phyloP scores from a whole-genome alignment of 495 filamentous ascomycete species.

The Gamarada debralockiae region DNA sequence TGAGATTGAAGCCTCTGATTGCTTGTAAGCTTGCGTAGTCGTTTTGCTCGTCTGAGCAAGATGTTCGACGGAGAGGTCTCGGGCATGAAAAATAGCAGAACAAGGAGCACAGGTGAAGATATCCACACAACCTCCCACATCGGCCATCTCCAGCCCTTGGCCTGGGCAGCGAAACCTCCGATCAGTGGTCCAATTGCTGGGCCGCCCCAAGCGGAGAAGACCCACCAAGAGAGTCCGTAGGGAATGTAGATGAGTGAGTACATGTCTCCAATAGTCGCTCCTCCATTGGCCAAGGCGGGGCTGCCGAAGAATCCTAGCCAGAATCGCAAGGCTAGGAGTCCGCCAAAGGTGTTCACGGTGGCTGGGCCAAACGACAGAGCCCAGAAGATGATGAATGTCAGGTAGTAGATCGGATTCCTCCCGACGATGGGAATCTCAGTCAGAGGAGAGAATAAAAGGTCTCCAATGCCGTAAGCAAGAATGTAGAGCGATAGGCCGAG shows the following conservation, averaged over 20 bases:
- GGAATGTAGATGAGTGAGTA: not conserved
- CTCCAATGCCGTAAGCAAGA: conserved; percentile 51
- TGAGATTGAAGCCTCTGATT: conserved; percentile 28
- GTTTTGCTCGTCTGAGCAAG: conserved; percentile 55
- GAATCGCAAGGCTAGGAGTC: conserved; percentile 34
- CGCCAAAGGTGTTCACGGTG: conserved; percentile 50
- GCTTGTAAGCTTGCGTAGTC: conserved; percentile 58
- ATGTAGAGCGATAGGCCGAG: conserved; percentile 51
- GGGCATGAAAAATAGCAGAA: conserved; percentile 51
- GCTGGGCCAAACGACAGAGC: conserved; percentile 71
- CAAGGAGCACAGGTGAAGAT: conserved; percentile 53
- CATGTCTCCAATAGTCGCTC: conserved; percentile 4
- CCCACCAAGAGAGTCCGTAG: not conserved
- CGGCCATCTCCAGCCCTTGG: conserved; percentile 66
- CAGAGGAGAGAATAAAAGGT: conserved; percentile 32
- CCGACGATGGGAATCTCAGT: conserved; percentile 60
- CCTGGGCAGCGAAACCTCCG: conserved; percentile 62
- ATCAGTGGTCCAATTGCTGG: conserved; percentile 32
- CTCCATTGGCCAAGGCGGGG: conserved; percentile 1
- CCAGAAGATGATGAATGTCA: conserved; percentile 64
- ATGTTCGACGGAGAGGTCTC: conserved; percentile 74
- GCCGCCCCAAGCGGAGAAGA: not conserved
- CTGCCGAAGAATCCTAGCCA: conserved; percentile 26
- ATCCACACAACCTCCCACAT: conserved; percentile 63
- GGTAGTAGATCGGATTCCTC: conserved; percentile 63